Percentiles rank a stretch among this genome's conserved stretches.
Conservation (phyloP, 441 rosid species). For the Arabidopsis hybrid region DNA sequence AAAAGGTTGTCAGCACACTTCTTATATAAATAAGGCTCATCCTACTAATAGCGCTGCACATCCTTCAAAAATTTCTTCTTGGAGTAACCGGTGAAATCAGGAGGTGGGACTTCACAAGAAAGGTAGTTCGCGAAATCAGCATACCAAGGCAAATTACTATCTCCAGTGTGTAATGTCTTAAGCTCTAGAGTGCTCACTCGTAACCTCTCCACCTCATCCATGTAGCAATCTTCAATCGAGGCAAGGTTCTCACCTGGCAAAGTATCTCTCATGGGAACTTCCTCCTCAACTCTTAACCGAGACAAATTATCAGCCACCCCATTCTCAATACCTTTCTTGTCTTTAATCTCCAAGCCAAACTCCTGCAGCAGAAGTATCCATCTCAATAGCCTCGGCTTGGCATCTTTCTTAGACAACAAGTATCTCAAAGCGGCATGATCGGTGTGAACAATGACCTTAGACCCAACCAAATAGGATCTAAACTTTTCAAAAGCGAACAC, state of each 20-base stretch:
- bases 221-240: neutral
- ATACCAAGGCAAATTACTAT: neutral
- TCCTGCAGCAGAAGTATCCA: too few relatives aligned
- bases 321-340: neutral
- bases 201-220: neutral
- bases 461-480: too few relatives aligned
- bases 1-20: neutral
- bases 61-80: neutral
- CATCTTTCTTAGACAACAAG: too few relatives aligned
- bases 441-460: neutral
- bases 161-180: neutral
- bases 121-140: neutral
- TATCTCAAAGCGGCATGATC: neutral
- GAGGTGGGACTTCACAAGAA: neutral
- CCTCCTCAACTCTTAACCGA: neutral
- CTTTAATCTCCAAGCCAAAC: too few relatives aligned
- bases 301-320: neutral
- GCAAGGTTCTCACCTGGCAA: neutral
- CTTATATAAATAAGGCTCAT: neutral
- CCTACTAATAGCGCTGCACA: neutral
- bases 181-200: neutral
- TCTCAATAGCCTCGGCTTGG: too few relatives aligned
- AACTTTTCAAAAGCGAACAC: too few relatives aligned
- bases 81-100: neutral
- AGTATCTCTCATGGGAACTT: neutral